Base-by-base conservation (phyloP, 371 early-diverging fungal genomes). In the Mucor mucedo region DNA sequence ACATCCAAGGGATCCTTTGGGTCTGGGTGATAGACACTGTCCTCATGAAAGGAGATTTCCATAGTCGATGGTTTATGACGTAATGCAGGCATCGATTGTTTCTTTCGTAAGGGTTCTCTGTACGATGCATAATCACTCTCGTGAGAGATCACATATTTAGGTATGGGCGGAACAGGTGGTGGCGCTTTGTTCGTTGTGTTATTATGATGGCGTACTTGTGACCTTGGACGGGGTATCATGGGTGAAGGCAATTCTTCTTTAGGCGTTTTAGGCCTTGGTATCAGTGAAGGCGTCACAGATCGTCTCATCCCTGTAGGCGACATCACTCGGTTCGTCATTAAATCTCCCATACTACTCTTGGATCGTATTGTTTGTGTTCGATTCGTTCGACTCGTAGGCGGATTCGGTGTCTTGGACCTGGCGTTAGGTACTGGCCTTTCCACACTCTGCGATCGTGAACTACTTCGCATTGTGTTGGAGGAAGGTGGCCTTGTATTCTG, bases 1-100 rank as follows among this genome's bases (percentile, higher is more conserved):
- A 79, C 69, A 60, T 88, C 88, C 27, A 88, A 65, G 29, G 79
- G 78, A 54, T 85, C 86, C 30, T 71, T 77, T 10, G 77, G 75
- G 42, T 77, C 67, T 3, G 84, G 74, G 7, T 58, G 64, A 61
- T 87, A 87, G n/a, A 40, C 10, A 28, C 47, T 38, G 14, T 67
- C 62, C 27, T 66, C 57, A 32, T 55, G 16, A 13, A 65, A 28
- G 3, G 52, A 47, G 33, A 52, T 67, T 45, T 68, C 68, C 50
- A 50, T 47, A 21, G 48, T 38, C 6, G 53, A 14, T n/a, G 4
- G 3, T 28, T 13, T 29, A 2, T 55, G 16, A 63, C 58, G 39
- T 63, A 58, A 27, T 41, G 47, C 2, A 67, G 57, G 69, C 68
- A 68, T 72, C 21, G 76, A 72, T 58, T 75, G 70, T 29, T 75